Conservation (phyloP, 305 asterid genomes). For the Salvia sclarea region DNA sequence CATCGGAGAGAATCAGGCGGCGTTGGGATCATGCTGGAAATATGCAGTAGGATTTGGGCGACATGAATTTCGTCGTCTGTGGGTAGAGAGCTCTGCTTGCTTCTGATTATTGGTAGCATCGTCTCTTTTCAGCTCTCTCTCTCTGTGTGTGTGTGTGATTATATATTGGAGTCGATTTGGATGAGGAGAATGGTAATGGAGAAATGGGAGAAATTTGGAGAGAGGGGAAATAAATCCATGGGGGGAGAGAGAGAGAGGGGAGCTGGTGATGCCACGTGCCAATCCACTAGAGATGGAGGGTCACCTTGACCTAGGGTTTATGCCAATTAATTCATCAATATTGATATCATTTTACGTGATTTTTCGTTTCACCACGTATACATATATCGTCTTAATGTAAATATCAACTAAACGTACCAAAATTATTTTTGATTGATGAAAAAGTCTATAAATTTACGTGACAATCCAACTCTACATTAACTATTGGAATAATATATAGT, state of each 20-base stretch:
- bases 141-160: neutral
- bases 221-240: constrained; percentile 32
- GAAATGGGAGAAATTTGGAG: constrained; percentile 11
- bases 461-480: too few relatives aligned
- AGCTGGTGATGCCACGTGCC: constrained; percentile 61
- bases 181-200: neutral
- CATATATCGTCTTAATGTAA: too few relatives aligned
- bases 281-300: constrained; percentile 36
- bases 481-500: too few relatives aligned
- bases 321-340: constrained; percentile 7
- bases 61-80: constrained; percentile 42
- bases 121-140: constrained; percentile 25
- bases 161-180: neutral
- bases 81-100: neutral
- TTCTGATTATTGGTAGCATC: neutral
- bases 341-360: neutral
- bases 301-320: constrained; percentile 41
- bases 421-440: too few relatives aligned
- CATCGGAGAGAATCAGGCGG: constrained; percentile 36
- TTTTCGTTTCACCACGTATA: neutral
- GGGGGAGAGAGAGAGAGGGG: constrained; percentile 36
- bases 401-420: too few relatives aligned
- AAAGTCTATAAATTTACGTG: too few relatives aligned
- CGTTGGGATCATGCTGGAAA: constrained; percentile 21
- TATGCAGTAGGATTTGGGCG: constrained; percentile 40